Evolutionary conservation across 495 filamentous ascomycete species (phyloP).

Genomic region (Penicillium daleae): DNA sequence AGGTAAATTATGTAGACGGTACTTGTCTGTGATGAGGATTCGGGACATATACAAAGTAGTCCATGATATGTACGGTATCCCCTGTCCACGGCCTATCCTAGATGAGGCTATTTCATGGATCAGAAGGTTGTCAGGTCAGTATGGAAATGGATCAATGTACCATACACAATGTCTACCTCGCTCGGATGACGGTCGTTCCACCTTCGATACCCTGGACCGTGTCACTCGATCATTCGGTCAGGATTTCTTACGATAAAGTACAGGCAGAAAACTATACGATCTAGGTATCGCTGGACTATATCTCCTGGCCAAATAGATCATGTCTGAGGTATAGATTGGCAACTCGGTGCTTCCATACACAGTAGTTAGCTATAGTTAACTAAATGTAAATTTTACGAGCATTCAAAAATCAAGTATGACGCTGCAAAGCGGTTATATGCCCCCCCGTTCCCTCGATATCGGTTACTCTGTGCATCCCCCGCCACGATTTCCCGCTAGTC

Average conservation of each 20-base stretch:
- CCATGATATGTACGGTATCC: not conserved
- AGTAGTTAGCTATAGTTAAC: not conserved
- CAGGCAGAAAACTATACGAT: not conserved
- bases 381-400: no score
- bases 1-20: not conserved
- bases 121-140: not conserved
- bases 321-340: not conserved
- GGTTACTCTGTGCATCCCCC: slow-evolving; percentile 34
- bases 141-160: not conserved
- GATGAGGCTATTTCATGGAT: not conserved
- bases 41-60: not conserved
- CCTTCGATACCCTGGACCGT: slow-evolving; percentile 1
- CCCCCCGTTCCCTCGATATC: slow-evolving; percentile 27
- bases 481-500: slow-evolving; percentile 39
- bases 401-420: no score
- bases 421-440: not conserved
- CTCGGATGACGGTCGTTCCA: not conserved
- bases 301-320: not conserved
- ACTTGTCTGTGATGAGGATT: not conserved
- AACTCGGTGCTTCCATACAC: not conserved
- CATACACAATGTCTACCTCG: not conserved
- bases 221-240: slow-evolving; percentile 6
- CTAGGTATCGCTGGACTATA: not conserved
- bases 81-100: not conserved
- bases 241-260: not conserved